Evolutionary conservation across 768 basidiomycete genomes (phyloP).

Genomic region (Leccinum disarticulatum): DNA sequence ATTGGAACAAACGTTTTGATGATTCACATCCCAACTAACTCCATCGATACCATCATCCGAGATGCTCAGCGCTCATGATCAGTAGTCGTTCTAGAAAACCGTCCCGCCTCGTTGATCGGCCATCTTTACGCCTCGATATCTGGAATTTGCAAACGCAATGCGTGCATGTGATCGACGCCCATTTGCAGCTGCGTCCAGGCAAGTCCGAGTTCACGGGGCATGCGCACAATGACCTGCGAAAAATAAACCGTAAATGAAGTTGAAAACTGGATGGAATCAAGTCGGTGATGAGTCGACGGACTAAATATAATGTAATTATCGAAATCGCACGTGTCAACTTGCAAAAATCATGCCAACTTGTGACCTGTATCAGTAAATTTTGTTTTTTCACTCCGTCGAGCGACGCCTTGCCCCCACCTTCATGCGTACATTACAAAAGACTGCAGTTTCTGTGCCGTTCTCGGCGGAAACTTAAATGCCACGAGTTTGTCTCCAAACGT

Average conservation of each 20-base stretch:
- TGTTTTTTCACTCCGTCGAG: not conserved
- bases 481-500: constrained; percentile 74
- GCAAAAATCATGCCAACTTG: too few relatives aligned
- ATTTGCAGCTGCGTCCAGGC: too few relatives aligned
- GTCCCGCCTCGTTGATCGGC: not conserved
- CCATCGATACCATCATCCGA: not conserved
- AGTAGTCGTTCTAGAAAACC: not conserved
- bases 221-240: too few relatives aligned
- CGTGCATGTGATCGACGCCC: not conserved
- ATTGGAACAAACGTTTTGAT: not conserved
- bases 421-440: constrained; percentile 66
- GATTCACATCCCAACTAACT: not conserved
- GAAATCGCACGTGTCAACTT: too few relatives aligned
- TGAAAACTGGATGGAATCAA: too few relatives aligned
- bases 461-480: constrained; percentile 79
- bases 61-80: not conserved
- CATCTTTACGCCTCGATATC: not conserved
- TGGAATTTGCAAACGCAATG: not conserved
- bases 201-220: too few relatives aligned
- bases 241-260: too few relatives aligned
- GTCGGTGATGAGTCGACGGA: too few relatives aligned
- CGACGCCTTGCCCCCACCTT: not conserved
- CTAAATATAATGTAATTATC: too few relatives aligned
- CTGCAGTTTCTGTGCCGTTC: constrained; percentile 65
- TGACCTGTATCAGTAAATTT: too few relatives aligned